phyloP scores from a whole-genome alignment of 75 land plant genomes.

The Selaginella tamariscina region DNA sequence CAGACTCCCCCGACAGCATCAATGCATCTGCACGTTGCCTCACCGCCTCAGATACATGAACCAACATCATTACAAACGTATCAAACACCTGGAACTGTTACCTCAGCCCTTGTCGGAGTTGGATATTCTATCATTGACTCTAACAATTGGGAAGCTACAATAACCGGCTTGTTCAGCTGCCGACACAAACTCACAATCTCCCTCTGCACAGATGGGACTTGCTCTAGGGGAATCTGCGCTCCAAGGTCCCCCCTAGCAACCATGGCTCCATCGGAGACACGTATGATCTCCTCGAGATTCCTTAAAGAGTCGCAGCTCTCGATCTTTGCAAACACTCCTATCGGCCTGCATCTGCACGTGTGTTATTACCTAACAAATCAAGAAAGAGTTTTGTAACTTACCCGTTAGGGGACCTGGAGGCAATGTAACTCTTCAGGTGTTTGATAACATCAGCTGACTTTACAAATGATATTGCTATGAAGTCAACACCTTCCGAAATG shows the following conservation, averaged over 20 bases:
- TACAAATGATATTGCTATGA: slow-evolving; percentile 93
- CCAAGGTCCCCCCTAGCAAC: slow-evolving; percentile 99
- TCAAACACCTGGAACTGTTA: too few species aligned
- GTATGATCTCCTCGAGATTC: slow-evolving; percentile 75
- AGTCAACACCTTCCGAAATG: slow-evolving; percentile 92
- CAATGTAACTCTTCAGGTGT: slow-evolving; percentile 88
- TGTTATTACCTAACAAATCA: neutral
- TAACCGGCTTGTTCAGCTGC: slow-evolving; percentile 81
- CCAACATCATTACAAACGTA: slow-evolving; percentile 40
- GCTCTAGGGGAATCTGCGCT: slow-evolving; percentile 90
- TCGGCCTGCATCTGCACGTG: slow-evolving; percentile 37
- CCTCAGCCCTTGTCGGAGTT: slow-evolving; percentile 87
- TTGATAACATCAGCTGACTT: slow-evolving; percentile 93
- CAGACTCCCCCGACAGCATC: slow-evolving; percentile 98
- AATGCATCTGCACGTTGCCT: slow-evolving; percentile 82
- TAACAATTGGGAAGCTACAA: slow-evolving; percentile 89
- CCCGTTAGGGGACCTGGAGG: slow-evolving; percentile 62
- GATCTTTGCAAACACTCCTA: slow-evolving; percentile 85
- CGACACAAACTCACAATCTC: slow-evolving; percentile 60
- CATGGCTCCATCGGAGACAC: slow-evolving; percentile 90
- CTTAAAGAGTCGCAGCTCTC: slow-evolving; percentile 83
- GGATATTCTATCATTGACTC: slow-evolving; percentile 99
- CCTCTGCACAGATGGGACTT: slow-evolving; percentile 79
- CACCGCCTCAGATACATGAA: slow-evolving; percentile 93
- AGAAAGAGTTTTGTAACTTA: slow-evolving; percentile 10